Evolutionary conservation across 306 rosid genomes (phyloP), one percentile per base, ranked within the genome.

Genomic region (Gastrolobium villosum): DNA sequence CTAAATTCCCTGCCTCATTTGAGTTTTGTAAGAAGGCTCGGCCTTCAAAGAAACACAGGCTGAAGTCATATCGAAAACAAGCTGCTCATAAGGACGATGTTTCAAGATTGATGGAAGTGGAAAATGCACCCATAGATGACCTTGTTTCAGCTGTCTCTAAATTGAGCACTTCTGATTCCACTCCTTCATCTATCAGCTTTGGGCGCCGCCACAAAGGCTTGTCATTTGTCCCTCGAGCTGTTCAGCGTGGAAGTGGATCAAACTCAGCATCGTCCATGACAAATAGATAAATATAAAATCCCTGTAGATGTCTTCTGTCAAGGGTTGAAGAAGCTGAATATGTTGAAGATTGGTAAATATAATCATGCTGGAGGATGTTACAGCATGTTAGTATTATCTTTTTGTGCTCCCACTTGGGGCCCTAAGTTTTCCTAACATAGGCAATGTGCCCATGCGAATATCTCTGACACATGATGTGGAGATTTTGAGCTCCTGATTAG

Each of bases 181-280:
- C 89, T 52, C 96, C 97, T 64, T 88, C 96, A 20, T 82, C 93
- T 45, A 41, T 95, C 90, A 95, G 99, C 87, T 95, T 95, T 82
- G 99, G 99, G 26, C 96, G 86, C 69, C 91, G 91, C 64, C 79
- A 76, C 48, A 85, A 91, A 59, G 97, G 96, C 57, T 74, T 93
- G 76, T 73, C 92, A 45, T 86, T 89, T 48, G 85, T 82, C 53
- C 99, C 99, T 40, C 86, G 96, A 30, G 84, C 90, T 39, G 84
- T 95, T 86, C 94, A 82, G 74, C 88, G 60, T 2, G 90, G 88
- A 35, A 84, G 75, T 34, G 81, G 72, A 59, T 86, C 90, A 53
- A 90, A 84, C 74, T 61, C 85, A 2, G 48, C 83, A 26, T 75
- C 79, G 55, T 71, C 80, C 10, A 57, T 72, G 68, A 41, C 78